A percentile compares a stretch with the other conserved stretches of the same genome.
These are phyloP conservation scores for Phytopythium mirpurense DNA, from an alignment of 352 stramenopile genomes.

Conservation along the genomic window DNA sequence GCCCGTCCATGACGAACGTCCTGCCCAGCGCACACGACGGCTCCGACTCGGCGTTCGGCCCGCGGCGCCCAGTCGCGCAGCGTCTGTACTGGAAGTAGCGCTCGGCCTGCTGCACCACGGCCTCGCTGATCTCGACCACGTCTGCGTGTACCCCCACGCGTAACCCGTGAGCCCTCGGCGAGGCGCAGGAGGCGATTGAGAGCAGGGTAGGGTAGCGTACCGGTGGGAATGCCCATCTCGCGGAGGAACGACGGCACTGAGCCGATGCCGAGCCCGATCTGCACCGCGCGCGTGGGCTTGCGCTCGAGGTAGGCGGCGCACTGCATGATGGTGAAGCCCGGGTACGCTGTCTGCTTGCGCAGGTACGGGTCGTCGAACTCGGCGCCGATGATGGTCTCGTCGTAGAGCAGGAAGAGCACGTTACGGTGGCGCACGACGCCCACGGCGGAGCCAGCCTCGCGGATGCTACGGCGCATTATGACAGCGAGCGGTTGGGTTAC, in stretches of 20 bases:
- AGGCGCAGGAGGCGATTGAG: too few relatives aligned
- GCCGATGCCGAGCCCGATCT: slow-evolving; percentile 72
- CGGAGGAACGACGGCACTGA: slow-evolving; percentile 66
- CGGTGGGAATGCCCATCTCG: slow-evolving; percentile 47
- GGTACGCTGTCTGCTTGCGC: slow-evolving; percentile 59
- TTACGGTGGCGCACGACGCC: slow-evolving; percentile 46
- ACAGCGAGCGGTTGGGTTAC: not conserved
- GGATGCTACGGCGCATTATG: slow-evolving; percentile 10
- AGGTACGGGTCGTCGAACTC: slow-evolving; percentile 66
- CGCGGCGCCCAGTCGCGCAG: too few relatives aligned
- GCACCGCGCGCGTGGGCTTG: slow-evolving; percentile 35
- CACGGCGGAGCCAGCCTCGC: slow-evolving; percentile 49
- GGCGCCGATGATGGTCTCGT: slow-evolving; percentile 72
- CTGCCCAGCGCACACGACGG: slow-evolving; percentile 31
- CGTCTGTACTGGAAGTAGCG: slow-evolving; percentile 70
- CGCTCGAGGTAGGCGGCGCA: slow-evolving; percentile 45
- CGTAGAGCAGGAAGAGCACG: slow-evolving; percentile 63
- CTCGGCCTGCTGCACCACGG: slow-evolving; percentile 54
- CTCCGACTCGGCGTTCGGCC: not conserved
- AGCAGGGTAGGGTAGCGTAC: too few relatives aligned
- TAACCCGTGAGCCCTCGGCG: too few relatives aligned
- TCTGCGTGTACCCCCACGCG: slow-evolving; percentile 20
- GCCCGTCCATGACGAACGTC: slow-evolving; percentile 63
- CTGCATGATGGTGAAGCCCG: slow-evolving; percentile 82
- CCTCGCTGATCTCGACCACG: slow-evolving; percentile 71